Conservation (phyloP, 2,329 filamentous ascomycete genomes). For the Lasiodiplodia sp. region DNA sequence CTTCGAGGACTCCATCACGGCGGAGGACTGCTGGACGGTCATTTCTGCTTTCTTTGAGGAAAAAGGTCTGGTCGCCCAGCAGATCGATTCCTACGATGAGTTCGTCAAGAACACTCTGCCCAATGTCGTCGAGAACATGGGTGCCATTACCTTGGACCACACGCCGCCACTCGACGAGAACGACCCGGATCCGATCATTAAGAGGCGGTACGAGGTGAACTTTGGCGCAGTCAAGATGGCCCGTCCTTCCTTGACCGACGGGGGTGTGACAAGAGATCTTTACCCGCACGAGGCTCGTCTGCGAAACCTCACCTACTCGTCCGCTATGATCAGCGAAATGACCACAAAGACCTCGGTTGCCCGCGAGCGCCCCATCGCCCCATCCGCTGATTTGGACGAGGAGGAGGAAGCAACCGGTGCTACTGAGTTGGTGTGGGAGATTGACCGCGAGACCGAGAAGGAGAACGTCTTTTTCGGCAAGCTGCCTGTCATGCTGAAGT, state of each 20-base stretch:
- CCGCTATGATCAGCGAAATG: slow-evolving; percentile 88
- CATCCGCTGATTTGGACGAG: slow-evolving; percentile 72
- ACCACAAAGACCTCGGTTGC: slow-evolving; percentile 84
- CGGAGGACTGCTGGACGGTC: slow-evolving; percentile 98
- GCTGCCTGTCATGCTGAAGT: slow-evolving; percentile 97
- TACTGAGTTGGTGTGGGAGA: slow-evolving; percentile 56
- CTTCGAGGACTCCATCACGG: slow-evolving; percentile 76
- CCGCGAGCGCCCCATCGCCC: slow-evolving; percentile 72
- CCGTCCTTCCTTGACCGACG: slow-evolving; percentile 89
- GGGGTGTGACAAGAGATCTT: slow-evolving; percentile 82
- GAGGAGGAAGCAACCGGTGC: slow-evolving; percentile 46
- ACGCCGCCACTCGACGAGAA: slow-evolving; percentile 79
- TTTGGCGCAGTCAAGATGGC: slow-evolving; percentile 91
- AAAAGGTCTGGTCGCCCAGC: slow-evolving; percentile 95
- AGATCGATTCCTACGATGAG: slow-evolving; percentile 98
- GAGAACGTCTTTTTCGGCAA: slow-evolving; percentile 91
- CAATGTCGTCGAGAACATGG: slow-evolving; percentile 91
- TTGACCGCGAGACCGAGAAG: slow-evolving; percentile 53
- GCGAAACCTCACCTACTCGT: slow-evolving; percentile 94
- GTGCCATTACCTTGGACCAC: slow-evolving; percentile 90
- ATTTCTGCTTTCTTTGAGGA: slow-evolving; percentile 96
- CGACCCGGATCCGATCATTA: slow-evolving; percentile 76
- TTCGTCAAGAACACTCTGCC: slow-evolving; percentile 95
- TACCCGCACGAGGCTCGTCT: slow-evolving; percentile 94
- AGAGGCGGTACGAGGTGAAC: slow-evolving; percentile 93